A percentile compares a stretch with the other conserved stretches of the same genome.
phyloP scores from a whole-genome alignment of 2,329 filamentous ascomycete genomes.

The Fusarium tjaetaba region DNA sequence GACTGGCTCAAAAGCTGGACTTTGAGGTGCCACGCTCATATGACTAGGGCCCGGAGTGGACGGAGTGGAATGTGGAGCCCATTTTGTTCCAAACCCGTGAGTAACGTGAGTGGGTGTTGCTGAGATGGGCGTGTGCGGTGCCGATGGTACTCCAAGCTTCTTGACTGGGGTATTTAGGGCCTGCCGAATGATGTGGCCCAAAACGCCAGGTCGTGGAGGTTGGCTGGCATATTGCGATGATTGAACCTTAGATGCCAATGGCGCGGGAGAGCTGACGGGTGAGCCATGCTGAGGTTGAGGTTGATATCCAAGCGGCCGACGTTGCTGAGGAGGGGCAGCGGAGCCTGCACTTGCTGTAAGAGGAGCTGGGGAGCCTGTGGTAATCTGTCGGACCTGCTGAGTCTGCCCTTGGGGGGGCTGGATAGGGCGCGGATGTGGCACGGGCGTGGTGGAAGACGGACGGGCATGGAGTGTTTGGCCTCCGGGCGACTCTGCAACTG shows the following conservation, averaged over 20 bases:
- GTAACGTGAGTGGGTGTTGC: conserved; percentile 44
- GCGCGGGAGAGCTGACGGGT: conserved; percentile 38
- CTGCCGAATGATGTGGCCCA: conserved; percentile 56
- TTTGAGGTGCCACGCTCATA: conserved; percentile 52
- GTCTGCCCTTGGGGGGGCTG: conserved; percentile 45
- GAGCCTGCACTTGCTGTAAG: conserved; percentile 35
- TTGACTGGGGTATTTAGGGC: conserved; percentile 49
- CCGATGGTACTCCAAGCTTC: conserved; percentile 45
- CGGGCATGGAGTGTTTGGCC: conserved; percentile 42
- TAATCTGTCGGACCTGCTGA: conserved; percentile 45
- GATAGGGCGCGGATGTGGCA: conserved; percentile 49
- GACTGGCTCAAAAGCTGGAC: conserved; percentile 67
- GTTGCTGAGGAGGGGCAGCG: conserved; percentile 46
- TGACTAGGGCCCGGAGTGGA: conserved; percentile 63
- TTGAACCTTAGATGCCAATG: conserved; percentile 39
- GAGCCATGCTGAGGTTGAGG: conserved; percentile 45
- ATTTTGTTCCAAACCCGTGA: conserved; percentile 64
- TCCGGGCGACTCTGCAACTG: conserved; percentile 32
- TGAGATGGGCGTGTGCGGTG: conserved; percentile 51
- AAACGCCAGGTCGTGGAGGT: conserved; percentile 50
- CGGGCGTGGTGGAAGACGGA: conserved; percentile 47
- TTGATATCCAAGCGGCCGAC: conserved; percentile 47
- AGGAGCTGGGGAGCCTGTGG: conserved; percentile 46
- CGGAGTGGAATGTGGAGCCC: conserved; percentile 66
- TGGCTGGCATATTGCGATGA: conserved; percentile 46